A percentile compares a stretch with the other conserved stretches of the same genome.
phyloP scores from a whole-genome alignment of 257 asterid species.

The Solanum pinnatisectum region DNA sequence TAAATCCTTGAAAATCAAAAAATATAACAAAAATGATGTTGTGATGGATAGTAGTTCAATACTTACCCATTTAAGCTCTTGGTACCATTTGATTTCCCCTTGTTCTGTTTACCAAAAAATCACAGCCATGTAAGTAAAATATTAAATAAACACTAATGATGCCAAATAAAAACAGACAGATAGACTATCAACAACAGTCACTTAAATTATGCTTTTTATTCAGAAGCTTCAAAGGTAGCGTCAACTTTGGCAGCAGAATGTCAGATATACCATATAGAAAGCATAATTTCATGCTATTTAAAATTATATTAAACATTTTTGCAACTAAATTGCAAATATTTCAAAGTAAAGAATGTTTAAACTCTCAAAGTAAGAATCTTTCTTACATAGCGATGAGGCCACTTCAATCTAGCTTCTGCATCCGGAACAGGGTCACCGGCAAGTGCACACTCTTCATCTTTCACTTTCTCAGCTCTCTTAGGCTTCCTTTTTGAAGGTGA shows the following conservation, averaged over 20 bases:
- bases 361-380: neutral
- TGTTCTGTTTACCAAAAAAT: neutral
- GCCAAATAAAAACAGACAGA: neutral
- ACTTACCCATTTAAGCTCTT: slow-evolving; percentile 1
- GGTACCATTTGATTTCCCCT: neutral
- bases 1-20: neutral
- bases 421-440: slow-evolving; percentile 29
- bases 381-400: slow-evolving; percentile 53
- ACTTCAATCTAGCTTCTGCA: slow-evolving; percentile 37
- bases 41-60: neutral
- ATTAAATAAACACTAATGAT: neutral
- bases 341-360: neutral
- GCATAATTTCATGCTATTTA: neutral
- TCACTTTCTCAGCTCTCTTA: neutral
- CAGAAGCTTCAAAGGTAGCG: neutral
- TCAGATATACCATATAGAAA: neutral
- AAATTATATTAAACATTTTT: neutral
- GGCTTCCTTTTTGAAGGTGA: neutral
- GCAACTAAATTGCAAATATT: neutral
- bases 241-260: neutral
- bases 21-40: neutral
- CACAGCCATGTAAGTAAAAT: neutral
- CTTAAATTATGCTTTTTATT: neutral
- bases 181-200: neutral
- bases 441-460: slow-evolving; percentile 5